Percentiles rank a stretch among this genome's conserved stretches.
Conservation (phyloP, 2,329 filamentous ascomycete genomes). For the Talaromyces sp. region DNA sequence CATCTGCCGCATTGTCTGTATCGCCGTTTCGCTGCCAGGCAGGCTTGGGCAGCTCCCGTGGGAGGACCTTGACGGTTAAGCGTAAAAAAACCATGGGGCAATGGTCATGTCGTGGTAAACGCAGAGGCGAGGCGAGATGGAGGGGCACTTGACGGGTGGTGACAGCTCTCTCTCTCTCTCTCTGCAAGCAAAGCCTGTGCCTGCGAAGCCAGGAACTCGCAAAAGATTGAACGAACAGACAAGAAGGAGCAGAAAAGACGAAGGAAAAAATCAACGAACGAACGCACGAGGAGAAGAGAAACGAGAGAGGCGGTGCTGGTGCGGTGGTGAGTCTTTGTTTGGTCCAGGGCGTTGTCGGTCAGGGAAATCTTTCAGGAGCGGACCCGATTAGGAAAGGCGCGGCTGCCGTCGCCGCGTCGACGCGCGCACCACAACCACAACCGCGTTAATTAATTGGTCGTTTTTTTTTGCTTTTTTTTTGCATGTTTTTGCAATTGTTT, state of each 20-base stretch:
- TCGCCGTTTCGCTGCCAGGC: slow-evolving; percentile 13
- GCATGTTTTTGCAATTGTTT: too few relatives aligned
- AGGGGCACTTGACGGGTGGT: neutral
- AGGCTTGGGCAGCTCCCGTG: slow-evolving; percentile 17
- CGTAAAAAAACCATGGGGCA: slow-evolving; percentile 31
- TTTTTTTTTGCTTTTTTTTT: neutral
- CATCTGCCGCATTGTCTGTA: slow-evolving; percentile 13
- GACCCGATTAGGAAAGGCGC: neutral
- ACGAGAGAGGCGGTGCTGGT: neutral
- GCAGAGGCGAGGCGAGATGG: neutral
- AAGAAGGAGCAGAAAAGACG: neutral
- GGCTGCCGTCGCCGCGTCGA: neutral
- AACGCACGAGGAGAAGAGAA: neutral
- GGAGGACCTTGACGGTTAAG: slow-evolving; percentile 30
- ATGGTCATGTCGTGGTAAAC: neutral
- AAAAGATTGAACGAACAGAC: neutral
- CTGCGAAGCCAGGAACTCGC: neutral
- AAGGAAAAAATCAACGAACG: neutral
- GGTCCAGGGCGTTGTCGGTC: neutral
- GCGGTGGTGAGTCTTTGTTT: neutral
- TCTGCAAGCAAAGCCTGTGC: neutral
- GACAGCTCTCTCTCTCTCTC: neutral
- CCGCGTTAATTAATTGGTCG: neutral
- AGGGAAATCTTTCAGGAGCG: neutral
- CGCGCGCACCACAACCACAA: neutral